Conservation (phyloP, 2,329 filamentous ascomycete species). For the Didymella pinodella region DNA sequence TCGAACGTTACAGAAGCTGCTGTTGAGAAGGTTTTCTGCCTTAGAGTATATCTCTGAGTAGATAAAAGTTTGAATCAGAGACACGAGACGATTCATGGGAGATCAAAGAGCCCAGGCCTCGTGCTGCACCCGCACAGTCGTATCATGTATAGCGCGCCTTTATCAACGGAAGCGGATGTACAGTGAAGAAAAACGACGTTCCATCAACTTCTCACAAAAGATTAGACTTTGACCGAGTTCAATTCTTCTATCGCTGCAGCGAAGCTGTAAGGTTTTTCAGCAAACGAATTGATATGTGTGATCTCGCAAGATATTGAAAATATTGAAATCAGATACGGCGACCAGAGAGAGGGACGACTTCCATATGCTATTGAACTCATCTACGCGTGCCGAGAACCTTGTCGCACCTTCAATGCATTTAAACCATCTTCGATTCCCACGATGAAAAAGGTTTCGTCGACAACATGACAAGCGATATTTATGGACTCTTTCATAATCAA, state of each 20-base stretch:
- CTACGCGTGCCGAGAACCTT: background rate
- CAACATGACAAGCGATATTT: background rate
- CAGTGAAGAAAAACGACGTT: background rate
- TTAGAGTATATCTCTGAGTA: background rate
- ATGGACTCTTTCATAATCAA: background rate
- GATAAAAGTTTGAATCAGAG: background rate
- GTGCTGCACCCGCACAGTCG: background rate
- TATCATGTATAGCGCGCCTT: too few species aligned
- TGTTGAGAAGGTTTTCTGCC: too few species aligned
- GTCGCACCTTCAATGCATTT: background rate
- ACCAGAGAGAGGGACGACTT: background rate
- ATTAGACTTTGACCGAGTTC: background rate
- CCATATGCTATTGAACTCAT: background rate
- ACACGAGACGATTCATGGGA: too few species aligned
- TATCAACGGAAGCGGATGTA: background rate
- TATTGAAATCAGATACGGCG: background rate
- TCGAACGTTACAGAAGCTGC: background rate
- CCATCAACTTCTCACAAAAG: background rate
- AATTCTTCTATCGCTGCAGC: background rate
- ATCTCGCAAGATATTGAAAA: background rate
- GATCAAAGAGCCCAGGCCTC: background rate
- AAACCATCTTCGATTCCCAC: background rate
- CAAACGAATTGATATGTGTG: background rate
- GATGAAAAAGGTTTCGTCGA: background rate
- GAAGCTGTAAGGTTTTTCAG: background rate